Conservation (phyloP, 495 filamentous ascomycete genomes). For the Melanomma pulvis-pyrius region DNA sequence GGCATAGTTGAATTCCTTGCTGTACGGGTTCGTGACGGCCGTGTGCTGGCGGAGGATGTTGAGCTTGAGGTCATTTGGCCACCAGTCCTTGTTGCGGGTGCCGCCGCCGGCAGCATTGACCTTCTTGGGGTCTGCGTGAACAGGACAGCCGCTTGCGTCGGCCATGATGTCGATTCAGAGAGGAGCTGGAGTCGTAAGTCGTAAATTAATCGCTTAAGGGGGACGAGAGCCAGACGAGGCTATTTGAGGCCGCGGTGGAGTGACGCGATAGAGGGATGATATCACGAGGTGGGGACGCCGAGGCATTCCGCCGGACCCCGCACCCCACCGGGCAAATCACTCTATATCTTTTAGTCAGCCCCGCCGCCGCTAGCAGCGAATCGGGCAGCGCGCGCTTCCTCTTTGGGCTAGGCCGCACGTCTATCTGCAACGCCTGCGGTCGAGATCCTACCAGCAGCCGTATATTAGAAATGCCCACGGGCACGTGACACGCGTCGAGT, state of each 20-base stretch:
- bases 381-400: no score
- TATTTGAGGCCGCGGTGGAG: not conserved
- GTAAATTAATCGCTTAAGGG: no score
- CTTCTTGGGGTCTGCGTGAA: not conserved
- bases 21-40: slow-evolving; percentile 59
- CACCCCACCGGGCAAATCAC: not conserved
- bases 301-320: not conserved
- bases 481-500: no score
- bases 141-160: slow-evolving; percentile 1
- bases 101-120: slow-evolving; percentile 58
- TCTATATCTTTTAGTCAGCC: not conserved
- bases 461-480: no score
- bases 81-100: slow-evolving; percentile 68
- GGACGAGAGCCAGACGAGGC: not conserved
- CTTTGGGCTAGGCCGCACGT: no score
- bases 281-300: not conserved
- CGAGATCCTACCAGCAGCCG: no score
- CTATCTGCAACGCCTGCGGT: no score
- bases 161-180: not conserved
- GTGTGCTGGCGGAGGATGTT: slow-evolving; percentile 74
- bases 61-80: slow-evolving; percentile 65
- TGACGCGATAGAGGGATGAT: not conserved
- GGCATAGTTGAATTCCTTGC: slow-evolving; percentile 67
- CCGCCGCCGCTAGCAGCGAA: not conserved
- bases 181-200: not conserved